Evolutionary conservation across 768 basidiomycete species (phyloP), one percentile per base, ranked within the genome.

Genomic region (Scleroderma citrinum): DNA sequence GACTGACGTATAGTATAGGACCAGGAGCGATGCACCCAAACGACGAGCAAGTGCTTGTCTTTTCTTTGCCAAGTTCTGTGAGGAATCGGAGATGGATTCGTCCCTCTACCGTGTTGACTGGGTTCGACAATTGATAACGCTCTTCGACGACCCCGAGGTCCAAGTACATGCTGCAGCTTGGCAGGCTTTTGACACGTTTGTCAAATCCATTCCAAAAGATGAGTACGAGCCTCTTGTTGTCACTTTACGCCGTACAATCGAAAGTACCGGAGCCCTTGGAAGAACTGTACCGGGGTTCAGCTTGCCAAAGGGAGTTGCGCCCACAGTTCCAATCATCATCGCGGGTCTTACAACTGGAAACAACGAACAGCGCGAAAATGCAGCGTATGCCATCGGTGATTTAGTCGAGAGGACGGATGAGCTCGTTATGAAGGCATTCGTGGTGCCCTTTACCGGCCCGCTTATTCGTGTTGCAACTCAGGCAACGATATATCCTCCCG

Each of bases 351-450:
- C 93, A 0, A 88, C 85, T 3, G 95, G 95, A 31, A 97, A 81
- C 65, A 94, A 94, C 66, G 94, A 97, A 51, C 92, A 92, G 60
- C 76, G 90, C 57, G 96, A 98, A 67, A 87, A 95, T 56, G 94
- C 95, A 0, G 92, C 95, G 0, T 92, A 92, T 58, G 93, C 91
- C 24, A 94, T 98, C 51, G 88, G 91, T n/a, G 95, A 97, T 57
- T 80, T 99, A 32, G 91, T 97, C 30, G 86, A 93, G 64, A 78
- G 82, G 24, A 96, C 94, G 1, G 79, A 85, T n/a, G 81, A 84
- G 60, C 68, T 67, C 16, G 83, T 92, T 0, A 88, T 98, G 77
- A 96, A 95, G 66, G 88, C 93, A 0, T 97, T 87, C 68, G 92
- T 95, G 53, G 92, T 96, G 14, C 87, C 91, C 17, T 90, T 96